Evolutionary conservation across 2,329 filamentous ascomycete species (phyloP), one percentile per base, ranked within the genome.

Genomic region (Microdochium paspali): DNA sequence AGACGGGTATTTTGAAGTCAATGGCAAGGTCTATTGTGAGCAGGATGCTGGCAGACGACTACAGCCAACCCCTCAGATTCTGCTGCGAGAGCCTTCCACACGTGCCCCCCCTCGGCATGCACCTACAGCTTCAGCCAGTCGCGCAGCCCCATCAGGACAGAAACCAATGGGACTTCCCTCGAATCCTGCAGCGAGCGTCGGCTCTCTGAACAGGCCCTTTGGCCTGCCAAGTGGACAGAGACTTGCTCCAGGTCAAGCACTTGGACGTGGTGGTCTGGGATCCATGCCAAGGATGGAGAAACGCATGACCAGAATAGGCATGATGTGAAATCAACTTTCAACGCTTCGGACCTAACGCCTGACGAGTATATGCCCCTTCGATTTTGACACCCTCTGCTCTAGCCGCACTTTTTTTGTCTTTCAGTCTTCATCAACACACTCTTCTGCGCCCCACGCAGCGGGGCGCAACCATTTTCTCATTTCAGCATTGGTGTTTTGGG

Each of bases 1-100:
- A 20, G 84, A 91, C 42, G 91, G 93, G 51, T 97, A 97, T 64
- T 96, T 93, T 58, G 90, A 97, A 63, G 84, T 95, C 55, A 81
- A 80, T 35, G 87, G 87, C 23, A 75, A 72, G 42, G 80, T 86
- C 0, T 95, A 86, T 61, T 98, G 91, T 64, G 91, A 97, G 65
- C 80, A 83, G 42, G 90, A 97, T 62, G 90, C 90, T 4, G 83
- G 82, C 63, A 71, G 74, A 46, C 66, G 76, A 32, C 65, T 73
- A 25, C 71, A 75, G 51, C 58, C 68, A 67, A 42, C 62, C 51
- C 57, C 67, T 54, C 55, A 40, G 35, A 40, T 40, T 12, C 6
- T 40, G 4, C 18, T 40, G 35, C 35, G 35, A 40, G 35, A 40
- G 23, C 35, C 35, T 5, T 40, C 35, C n/a, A 40, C 35, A 7